Conservation (phyloP, 805 yeast genomes). For the Candida railenensis region DNA sequence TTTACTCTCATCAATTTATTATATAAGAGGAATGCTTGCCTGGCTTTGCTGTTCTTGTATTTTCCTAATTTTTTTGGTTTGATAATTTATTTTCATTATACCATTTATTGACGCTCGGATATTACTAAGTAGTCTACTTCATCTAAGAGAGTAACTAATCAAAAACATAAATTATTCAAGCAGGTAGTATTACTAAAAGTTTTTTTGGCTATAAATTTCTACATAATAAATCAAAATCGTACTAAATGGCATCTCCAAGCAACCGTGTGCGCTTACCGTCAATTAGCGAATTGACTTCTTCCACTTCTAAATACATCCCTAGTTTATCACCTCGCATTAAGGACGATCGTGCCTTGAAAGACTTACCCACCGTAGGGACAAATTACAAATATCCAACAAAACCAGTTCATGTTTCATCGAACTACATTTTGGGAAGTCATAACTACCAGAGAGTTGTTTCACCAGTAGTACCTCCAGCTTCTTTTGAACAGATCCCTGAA, state of each 20-base stretch:
- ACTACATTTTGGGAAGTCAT: slow-evolving; percentile 9
- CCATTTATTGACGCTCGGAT: no score
- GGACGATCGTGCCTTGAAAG: slow-evolving; percentile 1
- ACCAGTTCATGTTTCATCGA: slow-evolving; percentile 4
- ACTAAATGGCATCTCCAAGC: slow-evolving; percentile 4
- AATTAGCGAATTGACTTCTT: slow-evolving; percentile 23
- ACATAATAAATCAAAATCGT: no score
- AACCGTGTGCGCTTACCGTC: slow-evolving; percentile 24
- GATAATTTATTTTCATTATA: not conserved
- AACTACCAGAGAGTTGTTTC: not conserved
- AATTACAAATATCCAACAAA: not conserved
- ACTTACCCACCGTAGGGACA: not conserved
- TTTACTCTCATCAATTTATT: not conserved
- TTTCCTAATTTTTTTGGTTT: not conserved
- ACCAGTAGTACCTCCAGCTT: slow-evolving; percentile 1
- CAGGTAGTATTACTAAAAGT: not conserved
- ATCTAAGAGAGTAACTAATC: no score
- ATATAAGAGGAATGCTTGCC: not conserved
- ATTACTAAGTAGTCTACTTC: no score
- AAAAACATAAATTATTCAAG: no score
- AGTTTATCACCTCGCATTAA: slow-evolving; percentile 1
- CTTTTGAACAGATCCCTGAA: slow-evolving; percentile 2
- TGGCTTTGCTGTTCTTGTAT: no score
- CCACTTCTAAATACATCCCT: slow-evolving; percentile 7
- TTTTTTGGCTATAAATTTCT: not conserved